Evolutionary conservation across 371 early-diverging fungal genomes (phyloP), one percentile per base, ranked within the genome.

Genomic region (Mucor ambiguus): DNA sequence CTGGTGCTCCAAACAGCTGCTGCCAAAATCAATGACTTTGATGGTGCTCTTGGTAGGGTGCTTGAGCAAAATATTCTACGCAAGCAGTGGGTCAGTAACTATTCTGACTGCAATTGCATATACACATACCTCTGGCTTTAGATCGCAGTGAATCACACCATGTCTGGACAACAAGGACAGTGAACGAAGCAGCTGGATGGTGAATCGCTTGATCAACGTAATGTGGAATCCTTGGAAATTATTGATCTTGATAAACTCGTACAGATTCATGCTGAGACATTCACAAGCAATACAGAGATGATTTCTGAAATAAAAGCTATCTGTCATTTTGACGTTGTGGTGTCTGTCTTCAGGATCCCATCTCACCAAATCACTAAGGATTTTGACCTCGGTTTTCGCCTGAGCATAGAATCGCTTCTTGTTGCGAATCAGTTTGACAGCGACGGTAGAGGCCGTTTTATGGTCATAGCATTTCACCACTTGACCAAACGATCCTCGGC

Each of bases 21-120:
- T 94, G 8, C 99, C 99, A 80, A 99, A 97, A 80, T 99, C 99
- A 77, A 99, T 99, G 37, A 99, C 95, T 80, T 99, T 99, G 77
- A 99, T 93, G 30, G 82, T 79, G 58, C 88, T 88, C 59, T 86
- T 90, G 55, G 86, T 83, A 24, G 90, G 89, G 58, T 87, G 86
- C 58, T 87, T 87, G 9, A 96, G 75, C 58, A 95, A 71, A 10
- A 95, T 87, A 70, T 96, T 96, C 86, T 86, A 58, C 14, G 29
- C 28, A 12, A 59, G 43, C 2, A 20, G 5, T 2, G 7, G 7
- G n/a, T 24, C 18, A 35, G 5, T 18, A 30, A 20, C 12, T 12
- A 55, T 49, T 57, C 3, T 16, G 14, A 46, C n/a, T 22, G 20
- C 9, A 33, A 33, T 33, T n/a, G n/a, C 10, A 38, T 37, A 4